A percentile compares a stretch with the other conserved stretches of the same genome.
These are phyloP conservation scores for Aspergillus panamensis DNA, from an alignment of 495 filamentous ascomycete species.

Conservation along the genomic window DNA sequence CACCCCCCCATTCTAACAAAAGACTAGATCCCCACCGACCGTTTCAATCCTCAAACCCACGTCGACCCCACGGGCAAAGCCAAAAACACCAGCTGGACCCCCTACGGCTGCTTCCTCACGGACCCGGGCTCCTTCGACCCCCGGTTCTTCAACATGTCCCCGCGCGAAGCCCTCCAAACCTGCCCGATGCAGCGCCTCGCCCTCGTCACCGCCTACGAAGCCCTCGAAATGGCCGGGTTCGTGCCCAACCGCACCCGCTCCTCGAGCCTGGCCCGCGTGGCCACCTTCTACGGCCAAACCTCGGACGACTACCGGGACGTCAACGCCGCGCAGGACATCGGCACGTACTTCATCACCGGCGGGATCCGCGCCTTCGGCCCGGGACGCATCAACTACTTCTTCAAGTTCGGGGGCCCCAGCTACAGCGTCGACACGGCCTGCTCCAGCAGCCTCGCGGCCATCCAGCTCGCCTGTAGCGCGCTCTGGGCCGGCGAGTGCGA, in stretches of 20 bases:
- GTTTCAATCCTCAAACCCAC: conserved; percentile 42
- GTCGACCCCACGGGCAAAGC: conserved; percentile 40
- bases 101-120: conserved; percentile 37
- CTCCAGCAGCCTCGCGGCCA: conserved; percentile 34
- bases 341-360: conserved; percentile 77
- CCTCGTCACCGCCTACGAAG: conserved; percentile 38
- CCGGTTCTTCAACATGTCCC: conserved; percentile 37
- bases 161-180: conserved; percentile 21
- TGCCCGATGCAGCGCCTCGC: conserved; percentile 35
- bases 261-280: conserved; percentile 53
- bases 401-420: conserved; percentile 54
- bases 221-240: conserved; percentile 34
- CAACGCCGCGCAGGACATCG: conserved; percentile 67
- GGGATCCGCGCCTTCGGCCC: conserved; percentile 67
- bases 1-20: no score
- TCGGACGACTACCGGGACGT: conserved; percentile 77
- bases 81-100: conserved; percentile 31
- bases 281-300: conserved; percentile 75
- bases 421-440: conserved; percentile 47
- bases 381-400: conserved; percentile 50
- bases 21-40: conserved; percentile 2
- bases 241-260: conserved; percentile 19
- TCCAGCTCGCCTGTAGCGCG: conserved; percentile 30
- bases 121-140: conserved; percentile 35
- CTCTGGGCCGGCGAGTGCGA: conserved; percentile 30